Evolutionary conservation across 805 yeast genomes (phyloP).

Genomic region (Kodamaea kaohsiungensis): DNA sequence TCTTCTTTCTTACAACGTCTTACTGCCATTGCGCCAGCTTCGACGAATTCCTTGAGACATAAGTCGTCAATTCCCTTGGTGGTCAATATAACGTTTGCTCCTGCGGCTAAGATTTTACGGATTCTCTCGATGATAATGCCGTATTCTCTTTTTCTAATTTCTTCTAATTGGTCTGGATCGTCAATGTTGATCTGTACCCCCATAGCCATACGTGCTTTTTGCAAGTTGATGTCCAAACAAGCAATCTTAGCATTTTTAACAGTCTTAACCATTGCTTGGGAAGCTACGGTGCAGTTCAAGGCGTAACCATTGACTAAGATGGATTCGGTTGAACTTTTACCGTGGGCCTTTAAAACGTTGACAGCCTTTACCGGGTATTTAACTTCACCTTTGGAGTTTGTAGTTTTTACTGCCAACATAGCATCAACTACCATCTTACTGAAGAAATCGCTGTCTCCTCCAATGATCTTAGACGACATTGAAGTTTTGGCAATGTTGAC

Average conservation of each 20-base stretch:
- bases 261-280: constrained; percentile 90
- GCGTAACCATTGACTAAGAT: constrained; percentile 92
- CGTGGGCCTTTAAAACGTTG: constrained; percentile 93
- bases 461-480: constrained; percentile 96
- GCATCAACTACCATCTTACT: constrained; percentile 92
- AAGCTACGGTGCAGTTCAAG: constrained; percentile 92
- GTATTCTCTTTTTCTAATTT: constrained; percentile 83
- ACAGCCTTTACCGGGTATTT: constrained; percentile 98
- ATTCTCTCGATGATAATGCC: constrained; percentile 84
- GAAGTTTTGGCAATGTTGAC: constrained; percentile 93
- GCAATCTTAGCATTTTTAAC: constrained; percentile 78
- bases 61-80: constrained; percentile 95
- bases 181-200: constrained; percentile 97
- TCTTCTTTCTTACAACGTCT: constrained; percentile 98
- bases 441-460: constrained; percentile 89
- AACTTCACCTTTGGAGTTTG: constrained; percentile 81
- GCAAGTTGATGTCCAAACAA: constrained; percentile 86
- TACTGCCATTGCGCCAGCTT: constrained; percentile 90
- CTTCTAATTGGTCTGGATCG: constrained; percentile 96
- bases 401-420: constrained; percentile 89
- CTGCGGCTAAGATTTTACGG: constrained; percentile 76
- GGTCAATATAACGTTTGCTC: constrained; percentile 90
- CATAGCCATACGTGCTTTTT: constrained; percentile 96
- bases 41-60: constrained; percentile 88
- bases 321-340: constrained; percentile 88